phyloP scores from a whole-genome alignment of 352 stramenopile species.

The Phytophthora pisi region DNA sequence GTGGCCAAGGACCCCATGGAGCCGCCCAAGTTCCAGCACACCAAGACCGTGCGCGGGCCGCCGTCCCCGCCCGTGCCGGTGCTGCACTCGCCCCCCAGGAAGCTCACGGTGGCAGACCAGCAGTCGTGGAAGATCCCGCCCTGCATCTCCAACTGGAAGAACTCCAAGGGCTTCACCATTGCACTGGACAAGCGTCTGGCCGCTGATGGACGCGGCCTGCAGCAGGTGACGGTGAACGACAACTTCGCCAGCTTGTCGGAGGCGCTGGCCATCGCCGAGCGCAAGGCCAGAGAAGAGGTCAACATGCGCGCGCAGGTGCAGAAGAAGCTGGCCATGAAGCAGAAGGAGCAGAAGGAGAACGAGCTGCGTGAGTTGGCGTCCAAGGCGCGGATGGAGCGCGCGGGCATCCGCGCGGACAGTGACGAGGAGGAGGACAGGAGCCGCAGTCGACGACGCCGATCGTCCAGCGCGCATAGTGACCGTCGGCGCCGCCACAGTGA shows the following conservation, averaged over 20 bases:
- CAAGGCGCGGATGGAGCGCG: constrained; percentile 93
- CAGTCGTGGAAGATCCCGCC: constrained; percentile 99
- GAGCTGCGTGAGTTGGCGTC: constrained; percentile 95
- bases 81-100: constrained; percentile 92
- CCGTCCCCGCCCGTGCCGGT: constrained; percentile 92
- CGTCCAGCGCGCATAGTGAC: constrained; percentile 23
- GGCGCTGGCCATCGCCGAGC: constrained; percentile 97
- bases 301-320: constrained; percentile 93
- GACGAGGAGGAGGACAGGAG: constrained; percentile 31
- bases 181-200: constrained; percentile 99
- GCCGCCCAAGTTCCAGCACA: constrained; percentile 99
- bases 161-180: constrained; percentile 98
- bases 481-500: constrained; percentile 19
- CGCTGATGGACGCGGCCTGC: constrained; percentile 95
- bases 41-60: constrained; percentile 94
- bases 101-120: constrained; percentile 93
- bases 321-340: constrained; percentile 89
- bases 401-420: constrained; percentile 53
- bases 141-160: constrained; percentile 99
- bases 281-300: constrained; percentile 97
- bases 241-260: constrained; percentile 98
- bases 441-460: constrained; percentile 33
- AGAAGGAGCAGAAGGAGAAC: constrained; percentile 97
- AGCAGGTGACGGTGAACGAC: constrained; percentile 97
- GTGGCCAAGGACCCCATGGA: constrained; percentile 99